Conservation (phyloP, 176 grass and related monocot species). For the Stipa capillata region DNA sequence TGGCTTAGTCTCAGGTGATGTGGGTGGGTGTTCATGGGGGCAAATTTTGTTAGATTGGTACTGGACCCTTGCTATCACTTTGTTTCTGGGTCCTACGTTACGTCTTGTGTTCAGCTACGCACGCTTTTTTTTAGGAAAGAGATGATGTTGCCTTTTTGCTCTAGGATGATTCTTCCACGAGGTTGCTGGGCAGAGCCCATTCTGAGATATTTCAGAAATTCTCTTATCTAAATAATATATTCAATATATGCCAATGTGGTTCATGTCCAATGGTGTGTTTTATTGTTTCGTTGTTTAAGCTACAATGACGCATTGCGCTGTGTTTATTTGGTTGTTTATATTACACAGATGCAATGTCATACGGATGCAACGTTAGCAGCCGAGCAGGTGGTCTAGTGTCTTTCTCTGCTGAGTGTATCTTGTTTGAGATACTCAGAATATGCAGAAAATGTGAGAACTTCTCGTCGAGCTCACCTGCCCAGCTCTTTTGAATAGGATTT, state of each 20-base stretch:
- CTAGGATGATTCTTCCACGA: background rate
- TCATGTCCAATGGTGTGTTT: background rate
- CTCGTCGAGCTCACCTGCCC: too few species aligned
- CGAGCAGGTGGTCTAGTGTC: background rate
- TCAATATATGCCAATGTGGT: background rate
- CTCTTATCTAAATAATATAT: background rate
- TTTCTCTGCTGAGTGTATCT: too few species aligned
- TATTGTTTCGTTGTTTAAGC: background rate
- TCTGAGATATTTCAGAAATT: background rate
- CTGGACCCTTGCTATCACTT: constrained; percentile 3
- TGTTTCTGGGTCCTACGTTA: constrained; percentile 2
- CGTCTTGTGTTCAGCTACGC: background rate
- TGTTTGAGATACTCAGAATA: too few species aligned
- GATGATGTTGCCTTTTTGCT: background rate
- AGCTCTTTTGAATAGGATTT: background rate
- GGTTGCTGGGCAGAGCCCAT: background rate
- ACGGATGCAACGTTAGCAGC: background rate
- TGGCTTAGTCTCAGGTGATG: constrained; percentile 16
- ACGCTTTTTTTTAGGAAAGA: background rate
- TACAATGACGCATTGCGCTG: background rate
- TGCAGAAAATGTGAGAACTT: background rate
- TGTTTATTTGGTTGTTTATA: background rate
- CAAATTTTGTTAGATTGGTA: constrained; percentile 37
- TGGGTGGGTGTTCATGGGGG: background rate
- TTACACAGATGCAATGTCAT: background rate